Evolutionary conservation across 2,329 filamentous ascomycete species (phyloP), one percentile per base, ranked within the genome.

Genomic region (Ophiostoma australiae): DNA sequence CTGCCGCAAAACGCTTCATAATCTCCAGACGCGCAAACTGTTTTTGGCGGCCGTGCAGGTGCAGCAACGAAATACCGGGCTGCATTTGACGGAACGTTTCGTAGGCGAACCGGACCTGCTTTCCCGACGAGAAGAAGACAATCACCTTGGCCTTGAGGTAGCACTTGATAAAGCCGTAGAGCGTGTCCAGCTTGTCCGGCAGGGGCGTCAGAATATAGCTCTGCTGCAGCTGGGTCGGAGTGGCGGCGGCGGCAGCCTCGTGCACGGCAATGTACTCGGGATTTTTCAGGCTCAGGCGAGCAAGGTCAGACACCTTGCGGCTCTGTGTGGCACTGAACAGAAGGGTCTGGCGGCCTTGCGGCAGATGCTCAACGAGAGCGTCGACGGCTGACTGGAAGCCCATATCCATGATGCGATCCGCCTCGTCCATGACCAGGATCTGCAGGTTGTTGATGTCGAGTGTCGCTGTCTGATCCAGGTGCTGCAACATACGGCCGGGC

Each of bases 321-420:
- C 94, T 98, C 80, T 99, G 95, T 0, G 95, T 99, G 0, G 95
- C 95, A 77, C 92, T 96, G 83, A 98, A 99, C 11, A 99, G 87
- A 78, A 99, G 85, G 0, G 95, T 99, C 81, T 99, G 95, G 73
- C 95, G 86, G 37, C 90, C 83, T 76, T 88, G 90, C 0, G 95
- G 95, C 1, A 99, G 84, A 78, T 98, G 96, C 73, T 97, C 93
- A 37, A 99, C 82, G 69, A 99, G 91, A 0, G 95, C 95, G 80
- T 99, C 95, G 3, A 99, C 90, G 0, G 92, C 92, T 5, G 85
- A 84, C 80, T 97, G 90, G 79, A 99, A 99, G 5, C 95, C 95
- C 93, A 98, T 95, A 77, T 99, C 95, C 86, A 99, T 89, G 77
- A 97, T 97, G 55, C 95, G 88, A 79, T 99, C 95, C 2, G 95